These are phyloP conservation scores for Chlamydomonas schloesseri DNA, from an alignment of 139 green algal genomes.

Conservation along the genomic window DNA sequence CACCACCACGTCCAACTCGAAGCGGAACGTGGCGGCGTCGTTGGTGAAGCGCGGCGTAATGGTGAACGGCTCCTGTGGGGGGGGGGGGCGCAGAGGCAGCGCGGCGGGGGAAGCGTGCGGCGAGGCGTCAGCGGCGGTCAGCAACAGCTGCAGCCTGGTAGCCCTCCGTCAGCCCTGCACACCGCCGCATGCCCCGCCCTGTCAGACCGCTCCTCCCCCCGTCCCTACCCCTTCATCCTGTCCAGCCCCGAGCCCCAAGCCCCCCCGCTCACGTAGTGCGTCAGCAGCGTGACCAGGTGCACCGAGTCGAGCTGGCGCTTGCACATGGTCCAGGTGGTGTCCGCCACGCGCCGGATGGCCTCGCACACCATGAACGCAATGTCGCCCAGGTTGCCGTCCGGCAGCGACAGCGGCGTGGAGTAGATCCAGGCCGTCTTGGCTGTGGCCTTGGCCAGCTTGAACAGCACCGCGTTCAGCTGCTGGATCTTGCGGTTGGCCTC, in stretches of 20 bases:
- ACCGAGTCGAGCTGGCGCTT: constrained; percentile 39
- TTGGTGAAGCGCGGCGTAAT: constrained; percentile 23
- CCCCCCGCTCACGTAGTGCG: constrained; percentile 17
- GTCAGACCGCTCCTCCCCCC: too few species aligned
- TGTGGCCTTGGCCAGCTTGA: constrained; percentile 41
- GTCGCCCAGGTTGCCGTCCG: constrained; percentile 20
- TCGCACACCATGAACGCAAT: constrained; percentile 43
- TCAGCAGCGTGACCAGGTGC: constrained; percentile 42
- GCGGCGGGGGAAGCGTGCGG: neutral
- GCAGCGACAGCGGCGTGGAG: constrained; percentile 33
- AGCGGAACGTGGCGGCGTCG: constrained; percentile 28
- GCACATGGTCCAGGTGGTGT: constrained; percentile 41
- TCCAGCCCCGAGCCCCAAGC: neutral
- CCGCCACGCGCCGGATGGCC: constrained; percentile 28
- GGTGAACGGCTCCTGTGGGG: constrained; percentile 38
- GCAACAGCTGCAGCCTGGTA: too few species aligned
- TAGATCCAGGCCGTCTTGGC: constrained; percentile 48
- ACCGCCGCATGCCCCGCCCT: too few species aligned
- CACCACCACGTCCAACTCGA: constrained; percentile 34
- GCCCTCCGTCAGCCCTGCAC: too few species aligned
- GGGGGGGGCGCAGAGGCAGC: neutral
- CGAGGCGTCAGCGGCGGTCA: too few species aligned
- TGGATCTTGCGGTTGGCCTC: constrained; percentile 40
- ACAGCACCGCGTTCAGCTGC: constrained; percentile 38
- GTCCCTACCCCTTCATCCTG: neutral